phyloP scores from a whole-genome alignment of 2,329 filamentous ascomycete genomes.

The Colletotrichum sp. region DNA sequence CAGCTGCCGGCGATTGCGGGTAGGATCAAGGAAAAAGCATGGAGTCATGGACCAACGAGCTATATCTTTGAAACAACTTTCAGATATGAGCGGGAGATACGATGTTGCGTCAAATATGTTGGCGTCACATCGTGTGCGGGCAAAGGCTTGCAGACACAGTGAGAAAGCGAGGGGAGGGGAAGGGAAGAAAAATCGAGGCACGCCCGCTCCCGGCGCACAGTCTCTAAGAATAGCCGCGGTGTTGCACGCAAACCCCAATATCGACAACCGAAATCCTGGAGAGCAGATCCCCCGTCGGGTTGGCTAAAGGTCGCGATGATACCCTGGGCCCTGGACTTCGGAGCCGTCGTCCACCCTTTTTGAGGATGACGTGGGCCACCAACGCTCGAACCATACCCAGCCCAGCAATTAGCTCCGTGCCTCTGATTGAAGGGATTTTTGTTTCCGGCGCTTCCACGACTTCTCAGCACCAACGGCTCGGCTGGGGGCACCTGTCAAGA shows the following conservation, averaged over 20 bases:
- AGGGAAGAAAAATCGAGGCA: not conserved
- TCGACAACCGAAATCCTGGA: conserved; percentile 21
- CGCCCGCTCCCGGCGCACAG: not conserved
- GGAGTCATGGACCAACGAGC: not conserved
- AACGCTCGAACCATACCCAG: conserved; percentile 11
- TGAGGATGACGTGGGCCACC: conserved; percentile 4
- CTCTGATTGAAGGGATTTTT: conserved; percentile 24
- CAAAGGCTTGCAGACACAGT: not conserved
- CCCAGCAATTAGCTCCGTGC: not conserved
- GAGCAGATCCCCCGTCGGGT: conserved; percentile 16
- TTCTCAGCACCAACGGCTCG: conserved; percentile 6
- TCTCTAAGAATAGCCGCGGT: conserved; percentile 19
- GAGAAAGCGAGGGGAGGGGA: not conserved
- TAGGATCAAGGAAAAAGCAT: not conserved
- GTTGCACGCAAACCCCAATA: conserved; percentile 12
- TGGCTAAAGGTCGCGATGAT: conserved; percentile 13
- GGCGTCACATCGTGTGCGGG: conserved; percentile 13
- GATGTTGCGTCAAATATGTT: not conserved
- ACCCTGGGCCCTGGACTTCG: conserved; percentile 14
- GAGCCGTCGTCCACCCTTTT: not conserved
- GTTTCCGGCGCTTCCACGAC: conserved; percentile 17
- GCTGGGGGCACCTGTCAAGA: conserved; percentile 10
- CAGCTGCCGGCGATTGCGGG: not conserved
- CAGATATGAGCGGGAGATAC: not conserved
- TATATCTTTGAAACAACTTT: conserved; percentile 1